phyloP scores from a whole-genome alignment of 352 stramenopile species.

The Phytophthora macrochlamydospora region DNA sequence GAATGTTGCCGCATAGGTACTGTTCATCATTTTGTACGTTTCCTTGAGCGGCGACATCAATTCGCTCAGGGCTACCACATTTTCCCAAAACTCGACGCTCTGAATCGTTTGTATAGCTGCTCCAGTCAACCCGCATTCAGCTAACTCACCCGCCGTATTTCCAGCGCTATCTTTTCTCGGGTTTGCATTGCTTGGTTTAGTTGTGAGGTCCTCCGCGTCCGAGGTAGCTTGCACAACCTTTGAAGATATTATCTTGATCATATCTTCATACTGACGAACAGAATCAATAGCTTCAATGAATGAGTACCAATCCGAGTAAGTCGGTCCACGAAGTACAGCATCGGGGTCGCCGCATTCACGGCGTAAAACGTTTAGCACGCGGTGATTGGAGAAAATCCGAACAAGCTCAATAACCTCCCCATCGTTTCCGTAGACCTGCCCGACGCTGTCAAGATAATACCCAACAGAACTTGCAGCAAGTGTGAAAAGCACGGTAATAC shows the following conservation, averaged over 20 bases:
- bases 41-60: constrained; percentile 84
- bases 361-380: constrained; percentile 59
- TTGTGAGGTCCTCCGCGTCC: constrained; percentile 6
- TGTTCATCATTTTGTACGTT: constrained; percentile 68
- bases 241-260: constrained; percentile 83
- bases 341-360: constrained; percentile 73
- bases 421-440: constrained; percentile 57
- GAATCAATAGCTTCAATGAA: constrained; percentile 85
- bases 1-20: constrained; percentile 40
- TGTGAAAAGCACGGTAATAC: constrained; percentile 69
- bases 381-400: constrained; percentile 61
- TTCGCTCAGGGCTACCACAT: constrained; percentile 71
- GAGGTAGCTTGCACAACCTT: constrained; percentile 51
- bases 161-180: constrained; percentile 50
- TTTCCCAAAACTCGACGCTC: constrained; percentile 76
- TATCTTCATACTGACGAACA: constrained; percentile 79
- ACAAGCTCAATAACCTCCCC: constrained; percentile 74
- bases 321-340: constrained; percentile 52
- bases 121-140: constrained; percentile 43
- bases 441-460: constrained; percentile 61
- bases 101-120: constrained; percentile 61
- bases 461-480: constrained; percentile 56
- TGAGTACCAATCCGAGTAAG: constrained; percentile 63
- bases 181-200: constrained; percentile 7
- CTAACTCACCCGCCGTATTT: constrained; percentile 50